phyloP scores from a whole-genome alignment of 139 green algal species.

The Chlorella sp. region DNA sequence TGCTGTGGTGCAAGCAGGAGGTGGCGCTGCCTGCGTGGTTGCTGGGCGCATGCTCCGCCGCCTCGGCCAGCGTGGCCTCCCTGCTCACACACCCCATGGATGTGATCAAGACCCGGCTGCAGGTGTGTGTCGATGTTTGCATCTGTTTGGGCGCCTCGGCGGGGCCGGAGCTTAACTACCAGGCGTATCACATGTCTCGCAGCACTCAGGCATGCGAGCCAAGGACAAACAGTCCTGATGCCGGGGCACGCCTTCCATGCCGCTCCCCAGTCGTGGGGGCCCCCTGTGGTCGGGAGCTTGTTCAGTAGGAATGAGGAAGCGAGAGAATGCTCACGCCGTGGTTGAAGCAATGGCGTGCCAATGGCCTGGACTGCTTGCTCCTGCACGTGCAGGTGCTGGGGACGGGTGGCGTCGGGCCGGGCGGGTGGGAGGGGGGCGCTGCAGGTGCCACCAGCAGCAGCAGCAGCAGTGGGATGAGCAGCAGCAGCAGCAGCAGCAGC shows the following conservation, averaged over 20 bases:
- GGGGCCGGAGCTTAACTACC: not conserved
- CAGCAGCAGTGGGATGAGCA: not conserved
- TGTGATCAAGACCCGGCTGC: constrained; percentile 78
- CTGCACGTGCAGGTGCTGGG: constrained; percentile 1
- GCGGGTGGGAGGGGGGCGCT: too few species aligned
- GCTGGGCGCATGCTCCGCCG: constrained; percentile 32
- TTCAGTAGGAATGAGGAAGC: not conserved
- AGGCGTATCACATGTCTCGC: constrained; percentile 1
- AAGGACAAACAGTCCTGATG: not conserved
- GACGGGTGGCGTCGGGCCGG: not conserved
- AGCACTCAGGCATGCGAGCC: not conserved
- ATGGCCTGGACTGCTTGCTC: not conserved
- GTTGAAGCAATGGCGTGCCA: not conserved
- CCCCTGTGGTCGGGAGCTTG: too few species aligned
- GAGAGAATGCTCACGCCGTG: not conserved
- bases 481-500: too few species aligned
- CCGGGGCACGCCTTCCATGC: not conserved
- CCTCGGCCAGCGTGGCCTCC: constrained; percentile 45
- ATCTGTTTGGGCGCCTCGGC: too few species aligned
- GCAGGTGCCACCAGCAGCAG: too few species aligned
- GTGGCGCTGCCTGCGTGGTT: constrained; percentile 21
- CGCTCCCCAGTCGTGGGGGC: too few species aligned
- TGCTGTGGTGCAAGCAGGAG: not conserved
- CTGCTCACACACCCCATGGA: constrained; percentile 68
- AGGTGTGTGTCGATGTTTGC: too few species aligned